Evolutionary conservation across 202 grass and related monocot genomes (phyloP), one percentile per base, ranked within the genome.

Genomic region (Musa balbisiana): DNA sequence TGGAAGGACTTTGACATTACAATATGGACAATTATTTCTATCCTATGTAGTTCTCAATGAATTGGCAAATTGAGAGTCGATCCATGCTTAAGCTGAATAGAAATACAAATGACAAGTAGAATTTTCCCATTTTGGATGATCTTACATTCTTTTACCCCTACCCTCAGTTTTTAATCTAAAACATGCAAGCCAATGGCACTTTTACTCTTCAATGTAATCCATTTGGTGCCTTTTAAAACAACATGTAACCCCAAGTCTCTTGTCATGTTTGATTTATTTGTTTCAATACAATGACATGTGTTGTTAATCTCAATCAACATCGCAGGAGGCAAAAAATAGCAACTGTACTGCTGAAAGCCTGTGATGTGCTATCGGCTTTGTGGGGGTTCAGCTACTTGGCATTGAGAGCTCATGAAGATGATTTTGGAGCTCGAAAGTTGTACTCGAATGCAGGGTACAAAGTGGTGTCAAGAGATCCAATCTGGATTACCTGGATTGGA

Each of bases 401-500:
- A 75, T 84, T 97, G 1, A 84, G 84, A 81, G 90, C 88, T 53
- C 83, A 97, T 10, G 86, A 97, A 63, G 94, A 97, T 49, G 90
- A 97, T 4, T 13, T 78, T 0, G 83, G 83, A 0, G 88, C 94
- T 71, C 81, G 33, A 29, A 87, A 75, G 19, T 79, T 97, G 67
- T 97, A 97, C 20, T 66, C 86, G 1, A 97, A 87, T 24, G 86
- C 79, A 26, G 94, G 94, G 54, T 97, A 86, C 63, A 75, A 59
- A 49, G 86, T 91, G 0, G 84, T 91, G 29, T 73, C 82, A 11
- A 87, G 59, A 71, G 90, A 97, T 72, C 94, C 94, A 8, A 22
- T 72, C 11, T 97, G 94, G 94, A 79, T 84, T 53, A 83, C 86
- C 64, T 91, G 76, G 90, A 63, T 91, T 2, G 94, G 94, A 43